These are phyloP conservation scores for Artemisia annua DNA, from an alignment of 129 eudicot species.

Conservation along the genomic window DNA sequence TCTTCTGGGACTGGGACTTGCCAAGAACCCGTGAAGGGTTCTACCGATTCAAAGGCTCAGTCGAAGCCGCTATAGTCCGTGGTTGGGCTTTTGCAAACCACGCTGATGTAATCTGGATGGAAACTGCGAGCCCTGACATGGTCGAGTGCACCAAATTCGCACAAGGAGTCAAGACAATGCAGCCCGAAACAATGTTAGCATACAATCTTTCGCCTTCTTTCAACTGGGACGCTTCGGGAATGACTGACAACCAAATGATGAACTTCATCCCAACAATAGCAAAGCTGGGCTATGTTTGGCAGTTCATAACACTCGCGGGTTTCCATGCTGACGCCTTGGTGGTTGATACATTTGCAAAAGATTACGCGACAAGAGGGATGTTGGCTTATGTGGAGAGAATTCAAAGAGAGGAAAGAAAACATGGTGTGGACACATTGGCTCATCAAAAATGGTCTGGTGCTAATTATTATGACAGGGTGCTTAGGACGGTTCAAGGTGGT, in stretches of 20 bases:
- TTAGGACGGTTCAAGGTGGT: conserved; percentile 97
- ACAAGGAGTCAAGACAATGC: conserved; percentile 56
- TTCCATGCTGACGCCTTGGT: conserved; percentile 86
- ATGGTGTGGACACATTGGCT: conserved; percentile 93
- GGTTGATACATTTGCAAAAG: conserved; percentile 81
- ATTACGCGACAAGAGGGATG: conserved; percentile 82
- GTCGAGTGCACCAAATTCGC: conserved; percentile 88
- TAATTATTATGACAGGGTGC: conserved; percentile 86
- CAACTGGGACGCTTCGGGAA: conserved; percentile 99
- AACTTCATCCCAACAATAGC: conserved; percentile 90
- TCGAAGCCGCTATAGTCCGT: conserved; percentile 73
- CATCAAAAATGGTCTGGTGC: conserved; percentile 99
- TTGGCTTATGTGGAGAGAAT: conserved; percentile 94
- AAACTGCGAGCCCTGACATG: conserved; percentile 88
- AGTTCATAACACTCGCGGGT: conserved; percentile 94
- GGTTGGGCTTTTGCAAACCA: conserved; percentile 92
- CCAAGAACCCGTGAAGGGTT: conserved; percentile 96
- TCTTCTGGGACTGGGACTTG: conserved; percentile 95
- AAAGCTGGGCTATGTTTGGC: conserved; percentile 90
- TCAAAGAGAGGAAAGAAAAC: conserved; percentile 82
- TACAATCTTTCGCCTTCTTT: conserved; percentile 94
- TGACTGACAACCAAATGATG: conserved; percentile 82
- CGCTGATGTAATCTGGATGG: conserved; percentile 95
- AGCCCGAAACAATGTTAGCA: conserved; percentile 83
- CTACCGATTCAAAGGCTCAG: conserved; percentile 85